Base-by-base conservation (phyloP, 2,329 filamentous ascomycete genomes). In the Sordariomycetes sp. region DNA sequence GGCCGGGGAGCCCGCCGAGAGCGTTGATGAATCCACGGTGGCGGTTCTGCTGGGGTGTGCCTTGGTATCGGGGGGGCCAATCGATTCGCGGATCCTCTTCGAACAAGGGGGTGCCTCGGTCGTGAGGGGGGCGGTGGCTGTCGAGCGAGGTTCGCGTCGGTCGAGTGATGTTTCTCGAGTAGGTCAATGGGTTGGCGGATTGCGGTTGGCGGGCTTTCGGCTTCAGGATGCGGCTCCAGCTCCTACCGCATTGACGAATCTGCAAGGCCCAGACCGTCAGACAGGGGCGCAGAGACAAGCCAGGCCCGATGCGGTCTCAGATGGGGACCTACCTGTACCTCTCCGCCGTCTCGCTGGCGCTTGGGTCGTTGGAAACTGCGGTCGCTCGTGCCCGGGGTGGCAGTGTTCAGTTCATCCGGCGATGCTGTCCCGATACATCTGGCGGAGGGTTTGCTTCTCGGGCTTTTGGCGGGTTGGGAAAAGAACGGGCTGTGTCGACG, bases 11-110 rank as follows among this genome's bases (percentile, higher is more conserved):
- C 76, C 77, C 66, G 71, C 71, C 53, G 74, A 73, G 37, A 78
- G 65, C 20, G 71, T 76, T 61, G 76, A 76, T 62, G 75, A 76
- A 78, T 83, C 80, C 79, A 82, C 76, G 61, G 68, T 77, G 72
- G 63, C 64, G 58, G 40, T 46, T n/a, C 8, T 22, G 46, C n/a
- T 22, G 46, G n/a, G 20, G 20, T n/a, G 22, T 22, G n/a, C 6
- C 20, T 7, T 11, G 10, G 12, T 22, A 14, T 22, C 46, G 46
- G 46, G 46, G 46, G 6, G 7, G n/a, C 43, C 4, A 20, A n/a
- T 50, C 20, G 18, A 20, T 24, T 11, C 22, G 46, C 18, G 46
- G 18, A 46, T 6, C 6, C 18, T 22, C 37, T 14, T n/a, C 37
- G 37, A 43, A n/a, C 37, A 14, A 14, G 28, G 28, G 28, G 28